These are phyloP conservation scores for Plantago coronopus DNA, from an alignment of 305 asterid species.

Conservation along the genomic window DNA sequence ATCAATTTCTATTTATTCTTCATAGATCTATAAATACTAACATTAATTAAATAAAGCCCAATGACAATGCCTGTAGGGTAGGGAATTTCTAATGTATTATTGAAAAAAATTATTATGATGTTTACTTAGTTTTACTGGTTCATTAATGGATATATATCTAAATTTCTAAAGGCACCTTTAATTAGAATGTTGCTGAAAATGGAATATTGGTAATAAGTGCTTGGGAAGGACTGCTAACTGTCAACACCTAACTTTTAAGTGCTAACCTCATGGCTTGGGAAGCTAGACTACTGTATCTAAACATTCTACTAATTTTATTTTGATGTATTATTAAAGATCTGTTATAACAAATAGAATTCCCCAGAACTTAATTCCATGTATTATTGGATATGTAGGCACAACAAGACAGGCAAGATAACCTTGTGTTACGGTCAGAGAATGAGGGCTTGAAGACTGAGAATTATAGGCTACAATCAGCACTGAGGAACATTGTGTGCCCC, in stretches of 20 bases:
- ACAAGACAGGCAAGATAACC: constrained; percentile 81
- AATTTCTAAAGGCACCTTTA: background rate
- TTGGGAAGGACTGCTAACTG: background rate
- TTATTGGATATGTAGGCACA: constrained; percentile 52
- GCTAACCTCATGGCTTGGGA: too few relatives aligned
- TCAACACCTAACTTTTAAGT: too few relatives aligned
- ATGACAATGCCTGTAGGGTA: too few relatives aligned
- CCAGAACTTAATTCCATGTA: too few relatives aligned
- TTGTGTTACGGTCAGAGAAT: constrained; percentile 69
- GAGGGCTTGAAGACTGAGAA: constrained; percentile 77
- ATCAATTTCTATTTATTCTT: too few relatives aligned
- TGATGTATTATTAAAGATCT: constrained; percentile 44
- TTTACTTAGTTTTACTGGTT: background rate
- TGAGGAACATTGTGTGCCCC: constrained; percentile 78
- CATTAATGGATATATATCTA: background rate
- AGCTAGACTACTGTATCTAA: background rate
- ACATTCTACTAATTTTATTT: too few relatives aligned
- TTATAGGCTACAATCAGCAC: constrained; percentile 64
- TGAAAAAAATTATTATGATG: too few relatives aligned
- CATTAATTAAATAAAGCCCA: too few relatives aligned
- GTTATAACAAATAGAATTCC: too few relatives aligned
- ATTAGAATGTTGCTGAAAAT: background rate
- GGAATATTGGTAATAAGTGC: background rate
- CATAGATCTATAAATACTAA: too few relatives aligned
- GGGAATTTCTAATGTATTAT: background rate